Evolutionary conservation across 2,329 filamentous ascomycete species (phyloP), one percentile per base, ranked within the genome.

Genomic region (Knufia fluminis): DNA sequence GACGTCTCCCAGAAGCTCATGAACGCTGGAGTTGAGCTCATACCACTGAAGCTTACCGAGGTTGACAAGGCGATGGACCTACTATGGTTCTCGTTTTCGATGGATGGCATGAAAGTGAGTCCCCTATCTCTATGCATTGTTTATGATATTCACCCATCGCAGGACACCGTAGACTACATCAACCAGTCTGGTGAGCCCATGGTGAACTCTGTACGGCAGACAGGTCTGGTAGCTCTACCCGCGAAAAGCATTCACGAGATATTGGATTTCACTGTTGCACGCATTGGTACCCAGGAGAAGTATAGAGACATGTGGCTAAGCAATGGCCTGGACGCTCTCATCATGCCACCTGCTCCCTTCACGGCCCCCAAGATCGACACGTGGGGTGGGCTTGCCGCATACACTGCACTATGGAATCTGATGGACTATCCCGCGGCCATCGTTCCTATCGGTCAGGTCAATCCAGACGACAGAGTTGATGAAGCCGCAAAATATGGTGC

Each of bases 321-420:
- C 64, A 24, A 69, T 36, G 63, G 62, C 7, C 65, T 83, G 7
- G 80, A 84, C 66, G 77, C 78, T 0, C 72, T 84, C 43, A 73
- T 85, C 47, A 77, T 73, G 49, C 80, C 80, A 0, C 71, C 82
- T 0, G 79, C 80, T 14, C 78, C 79, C 1, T 79, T 83, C 61
- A 77, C 80, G 0, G 72, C 79, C 1, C 77, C 80, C 1, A 70
- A 73, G 8, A 72, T 80, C 46, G 80, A 84, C 64, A 67, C 72
- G 2, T 83, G 78, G 63, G 80, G 81, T 58, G 74, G 72, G 0
- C 73, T 78, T 0, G 75, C 78, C 47, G 33, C 33, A 36, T 36
- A 36, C 16, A 82, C 79, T 1, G 75, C 71, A 14, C 71, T 70
- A 2, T 82, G 79, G 57, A 78, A 82, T 8, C 59, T 83, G 46